Evolutionary conservation across 1,284 basidiomycete genomes (phyloP).

Genomic region (Pyrrhoderma lamaoense): DNA sequence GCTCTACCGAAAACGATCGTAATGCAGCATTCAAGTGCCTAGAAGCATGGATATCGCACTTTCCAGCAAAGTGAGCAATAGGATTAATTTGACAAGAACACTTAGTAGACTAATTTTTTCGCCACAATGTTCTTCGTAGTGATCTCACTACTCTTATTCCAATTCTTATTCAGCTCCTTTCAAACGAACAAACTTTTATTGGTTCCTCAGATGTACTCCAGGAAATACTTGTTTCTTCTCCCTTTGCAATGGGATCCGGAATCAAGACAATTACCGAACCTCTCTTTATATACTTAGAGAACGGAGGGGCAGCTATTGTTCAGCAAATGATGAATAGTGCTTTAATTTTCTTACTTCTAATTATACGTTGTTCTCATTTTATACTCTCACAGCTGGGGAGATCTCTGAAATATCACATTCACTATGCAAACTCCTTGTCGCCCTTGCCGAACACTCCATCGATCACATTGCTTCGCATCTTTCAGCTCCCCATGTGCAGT

Average conservation of each 20-base stretch:
- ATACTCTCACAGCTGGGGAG: slow-evolving; percentile 21
- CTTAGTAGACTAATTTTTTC: slow-evolving; percentile 4
- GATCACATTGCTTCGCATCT: slow-evolving; percentile 72
- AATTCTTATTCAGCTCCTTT: slow-evolving; percentile 52
- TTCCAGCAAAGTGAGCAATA: slow-evolving; percentile 56
- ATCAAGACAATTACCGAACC: slow-evolving; percentile 73
- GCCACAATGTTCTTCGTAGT: slow-evolving; percentile 28
- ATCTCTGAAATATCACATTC: slow-evolving; percentile 54
- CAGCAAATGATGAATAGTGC: slow-evolving; percentile 37
- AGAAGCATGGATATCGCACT: slow-evolving; percentile 69
- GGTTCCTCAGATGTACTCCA: slow-evolving; percentile 66
- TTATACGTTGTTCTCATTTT: background rate
- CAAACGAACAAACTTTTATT: slow-evolving; percentile 48
- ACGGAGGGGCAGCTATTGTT: slow-evolving; percentile 48
- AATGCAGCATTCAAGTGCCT: slow-evolving; percentile 70
- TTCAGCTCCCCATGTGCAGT: slow-evolving; percentile 53
- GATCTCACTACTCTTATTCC: slow-evolving; percentile 60
- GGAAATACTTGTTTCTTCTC: slow-evolving; percentile 69
- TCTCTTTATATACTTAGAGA: slow-evolving; percentile 65
- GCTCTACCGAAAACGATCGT: slow-evolving; percentile 41
- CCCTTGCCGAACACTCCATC: slow-evolving; percentile 79
- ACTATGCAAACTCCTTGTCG: slow-evolving; percentile 71
- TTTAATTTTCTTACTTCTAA: slow-evolving; percentile 19
- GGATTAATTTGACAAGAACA: background rate
- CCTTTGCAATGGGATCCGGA: slow-evolving; percentile 66